These are phyloP conservation scores for Exserohilum rostratum DNA, from an alignment of 2,329 filamentous ascomycete genomes.

Conservation along the genomic window DNA sequence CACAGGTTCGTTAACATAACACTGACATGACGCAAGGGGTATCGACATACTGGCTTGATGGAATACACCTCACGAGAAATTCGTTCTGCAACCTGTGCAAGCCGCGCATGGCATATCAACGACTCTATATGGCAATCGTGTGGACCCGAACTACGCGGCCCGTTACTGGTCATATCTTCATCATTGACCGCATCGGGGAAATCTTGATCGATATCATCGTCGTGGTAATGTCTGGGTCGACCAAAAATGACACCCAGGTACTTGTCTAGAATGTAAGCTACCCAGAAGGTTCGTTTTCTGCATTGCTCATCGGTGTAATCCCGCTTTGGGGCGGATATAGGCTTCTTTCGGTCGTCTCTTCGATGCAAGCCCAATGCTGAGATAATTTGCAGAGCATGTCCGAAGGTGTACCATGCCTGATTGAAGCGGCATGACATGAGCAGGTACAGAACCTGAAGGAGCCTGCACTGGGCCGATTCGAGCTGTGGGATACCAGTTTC, in stretches of 20 bases:
- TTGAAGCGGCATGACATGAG: slow-evolving; percentile 64
- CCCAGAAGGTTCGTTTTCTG: slow-evolving; percentile 66
- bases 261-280: slow-evolving; percentile 65
- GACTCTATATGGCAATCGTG: slow-evolving; percentile 61
- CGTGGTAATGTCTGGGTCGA: slow-evolving; percentile 47
- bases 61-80: slow-evolving; percentile 43
- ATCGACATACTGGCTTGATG: slow-evolving; percentile 33
- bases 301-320: slow-evolving; percentile 59
- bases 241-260: slow-evolving; percentile 54
- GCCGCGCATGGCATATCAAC: slow-evolving; percentile 55
- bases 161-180: slow-evolving; percentile 60
- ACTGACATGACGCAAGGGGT: not conserved
- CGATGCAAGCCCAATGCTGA: slow-evolving; percentile 52
- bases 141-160: slow-evolving; percentile 19
- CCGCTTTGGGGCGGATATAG: slow-evolving; percentile 12
- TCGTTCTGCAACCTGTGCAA: slow-evolving; percentile 40
- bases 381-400: slow-evolving; percentile 60
- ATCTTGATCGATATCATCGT: slow-evolving; percentile 67
- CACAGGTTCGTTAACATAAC: not conserved
- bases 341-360: slow-evolving; percentile 42
- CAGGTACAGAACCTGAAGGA: slow-evolving; percentile 63
- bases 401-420: slow-evolving; percentile 65
- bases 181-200: slow-evolving; percentile 64
- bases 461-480: slow-evolving; percentile 61
- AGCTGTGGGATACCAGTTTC: slow-evolving; percentile 60